Evolutionary conservation across 257 asterid genomes (phyloP).

Genomic region (Nicotiana noctiflora): DNA sequence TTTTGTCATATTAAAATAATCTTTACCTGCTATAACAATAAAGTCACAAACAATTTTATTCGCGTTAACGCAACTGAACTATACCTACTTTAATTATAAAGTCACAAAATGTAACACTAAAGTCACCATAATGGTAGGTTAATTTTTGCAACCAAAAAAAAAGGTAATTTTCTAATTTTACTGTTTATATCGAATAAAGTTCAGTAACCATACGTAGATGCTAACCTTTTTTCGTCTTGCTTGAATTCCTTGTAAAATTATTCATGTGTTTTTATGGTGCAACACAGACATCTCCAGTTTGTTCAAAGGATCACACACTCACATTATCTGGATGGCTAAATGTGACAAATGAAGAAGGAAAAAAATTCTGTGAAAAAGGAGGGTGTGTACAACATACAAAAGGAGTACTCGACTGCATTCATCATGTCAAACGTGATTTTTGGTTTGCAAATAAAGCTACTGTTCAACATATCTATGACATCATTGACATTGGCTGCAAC

Average conservation of each 20-base stretch:
- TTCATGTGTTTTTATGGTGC: background rate
- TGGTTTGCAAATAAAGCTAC: slow-evolving; percentile 40
- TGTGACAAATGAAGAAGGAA: slow-evolving; percentile 28
- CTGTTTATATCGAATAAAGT: too few species aligned
- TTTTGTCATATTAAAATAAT: too few species aligned
- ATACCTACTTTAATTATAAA: background rate
- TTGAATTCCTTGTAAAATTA: background rate
- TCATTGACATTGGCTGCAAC: slow-evolving; percentile 33
- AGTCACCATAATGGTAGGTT: too few species aligned
- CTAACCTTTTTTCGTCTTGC: background rate
- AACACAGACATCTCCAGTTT: slow-evolving; percentile 1
- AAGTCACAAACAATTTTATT: too few species aligned
- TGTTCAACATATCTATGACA: slow-evolving; percentile 24
- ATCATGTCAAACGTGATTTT: slow-evolving; percentile 34
- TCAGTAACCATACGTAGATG: too few species aligned
- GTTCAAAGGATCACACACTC: slow-evolving; percentile 27
- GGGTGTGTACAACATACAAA: slow-evolving; percentile 40
- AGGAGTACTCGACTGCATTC: slow-evolving; percentile 37
- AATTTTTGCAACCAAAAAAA: too few species aligned
- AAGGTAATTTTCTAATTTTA: too few species aligned
- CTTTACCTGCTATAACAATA: too few species aligned
- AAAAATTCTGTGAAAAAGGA: slow-evolving; percentile 28
- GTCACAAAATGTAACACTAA: background rate
- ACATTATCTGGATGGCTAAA: slow-evolving; percentile 41
- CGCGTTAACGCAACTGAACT: too few species aligned